Evolutionary conservation across 2,329 filamentous ascomycete species (phyloP).

Genomic region (Grosmannia clavigera): DNA sequence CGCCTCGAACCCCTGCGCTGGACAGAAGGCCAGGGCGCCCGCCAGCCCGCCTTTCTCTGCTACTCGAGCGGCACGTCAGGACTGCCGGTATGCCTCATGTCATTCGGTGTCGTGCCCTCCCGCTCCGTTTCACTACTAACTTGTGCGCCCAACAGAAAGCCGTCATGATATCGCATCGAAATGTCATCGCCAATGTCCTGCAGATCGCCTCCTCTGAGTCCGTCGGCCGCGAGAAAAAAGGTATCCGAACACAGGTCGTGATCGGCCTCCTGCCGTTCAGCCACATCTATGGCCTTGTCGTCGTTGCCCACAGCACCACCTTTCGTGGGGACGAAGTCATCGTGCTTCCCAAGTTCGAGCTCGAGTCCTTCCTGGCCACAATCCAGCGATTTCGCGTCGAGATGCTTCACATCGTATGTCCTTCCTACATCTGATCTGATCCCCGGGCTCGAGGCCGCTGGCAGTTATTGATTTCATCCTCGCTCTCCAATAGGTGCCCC

Average conservation of each 20-base stretch:
- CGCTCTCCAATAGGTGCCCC: slow-evolving; percentile 46
- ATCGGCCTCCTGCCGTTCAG: slow-evolving; percentile 62
- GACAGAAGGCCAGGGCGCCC: slow-evolving; percentile 42
- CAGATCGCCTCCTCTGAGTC: slow-evolving; percentile 40
- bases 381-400: slow-evolving; percentile 58
- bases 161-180: slow-evolving; percentile 65
- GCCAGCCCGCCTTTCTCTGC: slow-evolving; percentile 53
- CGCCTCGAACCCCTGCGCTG: slow-evolving; percentile 35
- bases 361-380: slow-evolving; percentile 44
- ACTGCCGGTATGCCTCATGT: slow-evolving; percentile 37
- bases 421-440: no score
- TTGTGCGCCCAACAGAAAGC: slow-evolving; percentile 42
- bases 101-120: neutral
- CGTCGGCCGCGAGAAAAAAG: slow-evolving; percentile 16
- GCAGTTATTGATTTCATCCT: neutral
- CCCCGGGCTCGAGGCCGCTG: neutral
- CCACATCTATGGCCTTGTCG: slow-evolving; percentile 66
- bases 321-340: slow-evolving; percentile 63
- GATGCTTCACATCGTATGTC: slow-evolving; percentile 46
- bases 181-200: slow-evolving; percentile 61
- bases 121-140: neutral
- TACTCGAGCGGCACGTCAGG: slow-evolving; percentile 62
- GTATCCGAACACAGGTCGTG: slow-evolving; percentile 22
- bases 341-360: slow-evolving; percentile 61
- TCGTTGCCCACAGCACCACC: slow-evolving; percentile 50